Evolutionary conservation across 1,284 basidiomycete species (phyloP).

Genomic region (Trichosporon ovoides): DNA sequence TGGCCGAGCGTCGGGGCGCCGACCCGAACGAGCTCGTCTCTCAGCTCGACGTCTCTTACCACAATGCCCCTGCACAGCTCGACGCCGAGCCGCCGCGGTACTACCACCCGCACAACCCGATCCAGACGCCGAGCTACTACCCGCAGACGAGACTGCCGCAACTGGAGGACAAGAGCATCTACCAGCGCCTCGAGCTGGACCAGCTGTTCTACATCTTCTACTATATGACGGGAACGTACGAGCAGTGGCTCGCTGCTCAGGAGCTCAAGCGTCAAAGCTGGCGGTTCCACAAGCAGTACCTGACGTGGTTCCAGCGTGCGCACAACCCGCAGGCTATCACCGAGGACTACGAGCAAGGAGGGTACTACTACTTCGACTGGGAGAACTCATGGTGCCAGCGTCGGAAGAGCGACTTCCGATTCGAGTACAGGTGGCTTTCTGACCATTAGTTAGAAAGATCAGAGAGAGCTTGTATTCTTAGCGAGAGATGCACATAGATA

Average conservation of each 20-base stretch:
- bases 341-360: slow-evolving; percentile 98
- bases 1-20: slow-evolving; percentile 67
- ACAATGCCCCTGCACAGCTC: slow-evolving; percentile 80
- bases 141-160: slow-evolving; percentile 79
- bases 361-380: slow-evolving; percentile 96
- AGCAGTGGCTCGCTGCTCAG: slow-evolving; percentile 95
- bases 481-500: slow-evolving; percentile 5
- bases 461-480: background rate
- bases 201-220: slow-evolving; percentile 99
- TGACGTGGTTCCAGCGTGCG: slow-evolving; percentile 99
- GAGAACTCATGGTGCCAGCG: slow-evolving; percentile 97
- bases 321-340: slow-evolving; percentile 99
- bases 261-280: slow-evolving; percentile 97
- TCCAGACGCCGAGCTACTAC: slow-evolving; percentile 88
- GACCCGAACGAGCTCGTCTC: slow-evolving; percentile 85
- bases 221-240: slow-evolving; percentile 93
- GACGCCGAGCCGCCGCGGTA: slow-evolving; percentile 98
- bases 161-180: slow-evolving; percentile 79
- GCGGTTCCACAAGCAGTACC: slow-evolving; percentile 98
- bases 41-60: slow-evolving; percentile 83
- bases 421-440: slow-evolving; percentile 53
- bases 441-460: slow-evolving; percentile 1
- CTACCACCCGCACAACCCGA: slow-evolving; percentile 91
- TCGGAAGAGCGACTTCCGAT: slow-evolving; percentile 96
- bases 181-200: slow-evolving; percentile 91